phyloP scores from a whole-genome alignment of 2,329 filamentous ascomycete genomes.

The Ilyonectria sp. region DNA sequence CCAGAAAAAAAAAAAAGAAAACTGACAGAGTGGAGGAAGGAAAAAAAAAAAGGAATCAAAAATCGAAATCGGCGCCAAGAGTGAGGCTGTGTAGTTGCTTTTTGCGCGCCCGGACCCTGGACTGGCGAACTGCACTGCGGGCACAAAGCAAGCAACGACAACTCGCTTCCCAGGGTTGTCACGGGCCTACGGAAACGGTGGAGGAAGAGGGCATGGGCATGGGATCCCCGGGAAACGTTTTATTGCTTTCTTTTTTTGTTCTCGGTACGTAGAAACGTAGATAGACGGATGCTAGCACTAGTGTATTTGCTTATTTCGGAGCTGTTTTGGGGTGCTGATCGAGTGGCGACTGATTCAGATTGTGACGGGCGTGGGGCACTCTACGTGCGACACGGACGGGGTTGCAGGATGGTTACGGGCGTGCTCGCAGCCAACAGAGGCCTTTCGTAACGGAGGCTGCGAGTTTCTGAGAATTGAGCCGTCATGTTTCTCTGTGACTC shows the following conservation, averaged over 20 bases:
- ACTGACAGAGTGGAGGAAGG: neutral
- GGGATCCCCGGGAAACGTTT: neutral
- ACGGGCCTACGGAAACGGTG: constrained; percentile 3
- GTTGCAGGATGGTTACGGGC: constrained; percentile 46
- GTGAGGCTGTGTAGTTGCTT: constrained; percentile 6
- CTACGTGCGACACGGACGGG: constrained; percentile 17
- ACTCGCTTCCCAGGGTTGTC: neutral
- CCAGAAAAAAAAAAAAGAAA: neutral
- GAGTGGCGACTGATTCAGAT: neutral
- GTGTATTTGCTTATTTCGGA: too few relatives aligned
- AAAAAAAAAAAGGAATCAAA: neutral
- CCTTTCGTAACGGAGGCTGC: neutral
- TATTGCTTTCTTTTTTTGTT: neutral
- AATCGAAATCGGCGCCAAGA: neutral
- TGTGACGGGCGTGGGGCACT: neutral
- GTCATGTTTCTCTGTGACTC: neutral
- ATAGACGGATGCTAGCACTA: too few relatives aligned
- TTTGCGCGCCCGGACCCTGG: neutral
- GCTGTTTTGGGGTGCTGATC: too few relatives aligned
- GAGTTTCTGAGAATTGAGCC: neutral
- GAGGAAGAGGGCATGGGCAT: neutral
- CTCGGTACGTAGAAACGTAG: too few relatives aligned
- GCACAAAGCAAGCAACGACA: constrained; percentile 1
- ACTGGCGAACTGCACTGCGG: neutral
- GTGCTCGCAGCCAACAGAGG: constrained; percentile 5